These are phyloP conservation scores for Penicillium angulare DNA, from an alignment of 495 filamentous ascomycete species.

Conservation along the genomic window DNA sequence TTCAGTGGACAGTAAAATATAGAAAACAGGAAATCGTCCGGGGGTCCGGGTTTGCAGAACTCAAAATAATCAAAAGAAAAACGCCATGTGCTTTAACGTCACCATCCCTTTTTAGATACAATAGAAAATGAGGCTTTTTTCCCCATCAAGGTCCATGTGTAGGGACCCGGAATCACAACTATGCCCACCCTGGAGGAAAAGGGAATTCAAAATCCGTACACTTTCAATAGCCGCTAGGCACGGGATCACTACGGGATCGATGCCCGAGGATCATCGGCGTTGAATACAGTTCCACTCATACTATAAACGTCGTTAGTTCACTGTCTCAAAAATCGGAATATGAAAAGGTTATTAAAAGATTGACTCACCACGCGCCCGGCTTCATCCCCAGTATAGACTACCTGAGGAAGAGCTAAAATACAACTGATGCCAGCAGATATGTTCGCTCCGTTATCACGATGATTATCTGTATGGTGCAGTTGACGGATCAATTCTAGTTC, in stretches of 20 bases:
- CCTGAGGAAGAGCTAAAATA: constrained; percentile 76
- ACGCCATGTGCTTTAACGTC: not conserved
- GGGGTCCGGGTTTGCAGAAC: not conserved
- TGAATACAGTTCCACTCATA: constrained; percentile 91
- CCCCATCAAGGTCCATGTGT: no score
- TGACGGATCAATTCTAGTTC: constrained; percentile 66
- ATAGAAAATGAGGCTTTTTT: no score
- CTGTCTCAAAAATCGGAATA: not conserved
- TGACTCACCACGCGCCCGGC: constrained; percentile 72
- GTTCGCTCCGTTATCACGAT: constrained; percentile 70
- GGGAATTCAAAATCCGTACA: not conserved
- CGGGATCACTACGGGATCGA: constrained; percentile 2
- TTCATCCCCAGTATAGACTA: constrained; percentile 93
- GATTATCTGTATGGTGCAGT: constrained; percentile 77
- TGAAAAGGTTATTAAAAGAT: not conserved
- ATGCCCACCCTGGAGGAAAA: not conserved
- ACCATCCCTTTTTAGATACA: not conserved
- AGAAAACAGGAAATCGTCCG: not conserved
- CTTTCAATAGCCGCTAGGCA: not conserved
- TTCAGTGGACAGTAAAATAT: not conserved
- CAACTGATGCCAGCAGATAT: constrained; percentile 81
- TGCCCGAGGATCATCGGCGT: constrained; percentile 31
- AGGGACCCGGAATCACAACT: no score
- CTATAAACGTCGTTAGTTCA: constrained; percentile 42
- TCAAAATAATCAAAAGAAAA: not conserved